A percentile compares a stretch with the other conserved stretches of the same genome.
Conservation (phyloP, 352 stramenopile species). For the Phytopythium montanum region DNA sequence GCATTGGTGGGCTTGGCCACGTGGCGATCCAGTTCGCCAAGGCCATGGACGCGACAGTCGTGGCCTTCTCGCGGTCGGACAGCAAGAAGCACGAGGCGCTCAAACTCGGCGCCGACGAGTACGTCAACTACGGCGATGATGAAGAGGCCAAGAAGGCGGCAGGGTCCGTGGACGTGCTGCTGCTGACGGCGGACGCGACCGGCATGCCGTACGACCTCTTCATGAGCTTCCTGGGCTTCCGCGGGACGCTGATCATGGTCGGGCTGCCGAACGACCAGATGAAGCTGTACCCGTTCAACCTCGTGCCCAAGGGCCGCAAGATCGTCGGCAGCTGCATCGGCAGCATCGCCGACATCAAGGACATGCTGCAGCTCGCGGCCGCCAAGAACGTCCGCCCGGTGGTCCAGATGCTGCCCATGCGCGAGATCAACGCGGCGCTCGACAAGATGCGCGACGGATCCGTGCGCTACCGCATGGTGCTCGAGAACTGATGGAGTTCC, state of each 20-base stretch:
- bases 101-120: constrained; percentile 17
- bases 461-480: constrained; percentile 17
- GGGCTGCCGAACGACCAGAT: constrained; percentile 31
- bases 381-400: constrained; percentile 51
- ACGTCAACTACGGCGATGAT: constrained; percentile 12
- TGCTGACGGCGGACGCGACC: constrained; percentile 28
- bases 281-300: constrained; percentile 31
- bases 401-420: constrained; percentile 46
- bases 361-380: constrained; percentile 76
- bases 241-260: constrained; percentile 27
- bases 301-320: constrained; percentile 26
- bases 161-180: constrained; percentile 18
- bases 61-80: constrained; percentile 23
- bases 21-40: constrained; percentile 66
- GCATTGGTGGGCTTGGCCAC: constrained; percentile 59
- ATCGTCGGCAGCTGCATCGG: constrained; percentile 66
- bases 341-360: constrained; percentile 61
- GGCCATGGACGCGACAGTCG: constrained; percentile 52
- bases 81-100: constrained; percentile 17
- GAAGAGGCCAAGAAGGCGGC: constrained; percentile 15
- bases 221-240: constrained; percentile 13
- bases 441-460: constrained; percentile 25
- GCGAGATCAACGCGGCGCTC: constrained; percentile 31
- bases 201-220: constrained; percentile 30
- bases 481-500: neutral